Conservation (phyloP, 2,329 filamentous ascomycete genomes). For the Orbilia blumenaviensis region DNA sequence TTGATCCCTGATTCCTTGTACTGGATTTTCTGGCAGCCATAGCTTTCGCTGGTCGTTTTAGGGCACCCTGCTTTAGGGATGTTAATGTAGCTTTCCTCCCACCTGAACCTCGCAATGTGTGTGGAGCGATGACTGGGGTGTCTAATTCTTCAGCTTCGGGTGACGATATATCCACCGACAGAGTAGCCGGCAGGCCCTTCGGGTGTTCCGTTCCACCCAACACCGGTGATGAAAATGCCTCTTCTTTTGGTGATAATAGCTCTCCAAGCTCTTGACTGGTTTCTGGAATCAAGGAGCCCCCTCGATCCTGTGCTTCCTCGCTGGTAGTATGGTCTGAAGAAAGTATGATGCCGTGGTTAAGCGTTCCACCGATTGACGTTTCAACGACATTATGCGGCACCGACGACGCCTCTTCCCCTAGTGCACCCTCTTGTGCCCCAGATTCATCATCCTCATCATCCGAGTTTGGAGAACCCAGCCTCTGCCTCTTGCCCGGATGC, state of each 20-base stretch:
- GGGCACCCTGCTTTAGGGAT: constrained; percentile 6
- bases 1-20: neutral
- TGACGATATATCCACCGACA: constrained; percentile 10
- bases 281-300: constrained; percentile 38
- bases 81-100: neutral
- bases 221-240: constrained; percentile 38
- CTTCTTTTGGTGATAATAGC: constrained; percentile 40
- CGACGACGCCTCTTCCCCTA: constrained; percentile 36
- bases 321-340: neutral
- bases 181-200: neutral
- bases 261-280: constrained; percentile 32
- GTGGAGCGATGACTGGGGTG: constrained; percentile 23
- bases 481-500: constrained; percentile 36
- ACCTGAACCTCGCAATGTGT: neutral
- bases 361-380: neutral
- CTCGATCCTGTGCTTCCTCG: constrained; percentile 9
- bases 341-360: constrained; percentile 53
- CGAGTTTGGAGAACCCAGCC: neutral
- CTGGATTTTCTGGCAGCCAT: constrained; percentile 4
- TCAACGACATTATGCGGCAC: constrained; percentile 11
- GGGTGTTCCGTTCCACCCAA: constrained; percentile 16
- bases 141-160: constrained; percentile 28
- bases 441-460: neutral
- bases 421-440: constrained; percentile 14
- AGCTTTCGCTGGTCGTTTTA: constrained; percentile 29